Evolutionary conservation across 129 eudicot genomes (phyloP), one percentile per base, ranked within the genome.

Genomic region (Smallanthus sonchifolius): DNA sequence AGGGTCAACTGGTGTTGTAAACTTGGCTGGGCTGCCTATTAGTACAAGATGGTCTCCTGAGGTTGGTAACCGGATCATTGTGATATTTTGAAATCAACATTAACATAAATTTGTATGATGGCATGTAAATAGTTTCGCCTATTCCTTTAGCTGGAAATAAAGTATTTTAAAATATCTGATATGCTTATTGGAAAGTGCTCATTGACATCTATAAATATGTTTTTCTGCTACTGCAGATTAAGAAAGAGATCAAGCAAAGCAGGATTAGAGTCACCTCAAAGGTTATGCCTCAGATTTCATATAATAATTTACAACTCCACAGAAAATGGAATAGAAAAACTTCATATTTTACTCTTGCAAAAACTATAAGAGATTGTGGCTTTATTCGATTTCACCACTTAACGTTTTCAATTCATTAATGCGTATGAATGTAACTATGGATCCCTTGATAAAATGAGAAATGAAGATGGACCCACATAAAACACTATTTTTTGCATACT

Each of bases 1-100:
- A 79, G 92, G 94, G 77, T 94, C 99, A 73, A 88, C 84, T 40
- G 96, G 97, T 72, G 97, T 94, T 63, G 97, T 94, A 61, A 94
- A 94, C 81, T 69, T 94, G 76, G 99, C 99, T 68, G 99, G 99
- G 67, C 48, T 85, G 88, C 92, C 99, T 43, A 90, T 94, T 78
- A 94, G 97, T 72, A 91, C 96, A 61, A 94, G 99, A 91, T 94
- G 99, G 99, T 88, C 99, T 30, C 85, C 97, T 30, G 96, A 94
- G 96, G 98, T 94, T 68, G 45, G 69, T 73, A 70, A 48, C 57
- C 60, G 34, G 14, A 8, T 70, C 37, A n/a, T n/a, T n/a, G n/a
- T n/a, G 17, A 6, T 36, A 15, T 63, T 35, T 15, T 63, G 45
- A 63, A 61, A 36, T 15, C 14, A 62, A 15, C 45, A 36, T 34